These are phyloP conservation scores for Blastobotrys malaysiensis DNA, from an alignment of 1,139 yeast genomes.

Conservation along the genomic window DNA sequence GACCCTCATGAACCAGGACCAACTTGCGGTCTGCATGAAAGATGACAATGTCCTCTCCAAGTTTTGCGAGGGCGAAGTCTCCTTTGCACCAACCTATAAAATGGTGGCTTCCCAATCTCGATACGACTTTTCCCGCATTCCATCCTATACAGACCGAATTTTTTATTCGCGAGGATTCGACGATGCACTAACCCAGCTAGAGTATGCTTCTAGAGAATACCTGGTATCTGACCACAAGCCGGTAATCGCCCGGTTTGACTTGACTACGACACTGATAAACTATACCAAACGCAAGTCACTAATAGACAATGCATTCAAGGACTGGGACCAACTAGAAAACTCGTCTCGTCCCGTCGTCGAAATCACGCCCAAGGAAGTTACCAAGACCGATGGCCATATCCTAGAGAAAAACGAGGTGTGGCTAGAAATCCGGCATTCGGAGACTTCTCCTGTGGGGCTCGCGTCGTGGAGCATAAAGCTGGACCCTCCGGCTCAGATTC, in stretches of 20 bases:
- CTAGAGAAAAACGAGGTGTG: constrained; percentile 8
- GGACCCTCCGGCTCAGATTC: constrained; percentile 8
- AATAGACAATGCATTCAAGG: constrained; percentile 35
- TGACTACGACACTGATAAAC: constrained; percentile 47
- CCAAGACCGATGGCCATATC: constrained; percentile 2
- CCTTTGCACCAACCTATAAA: constrained; percentile 75
- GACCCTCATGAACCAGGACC: constrained; percentile 53
- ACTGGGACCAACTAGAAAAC: constrained; percentile 41
- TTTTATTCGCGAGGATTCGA: constrained; percentile 33
- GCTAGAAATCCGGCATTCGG: constrained; percentile 5
- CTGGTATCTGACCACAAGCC: constrained; percentile 73
- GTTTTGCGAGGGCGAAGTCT: constrained; percentile 58
- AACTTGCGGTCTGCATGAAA: constrained; percentile 49
- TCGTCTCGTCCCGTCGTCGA: constrained; percentile 37
- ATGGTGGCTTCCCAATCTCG: constrained; percentile 32
- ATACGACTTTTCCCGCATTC: constrained; percentile 42
- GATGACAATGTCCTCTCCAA: constrained; percentile 52
- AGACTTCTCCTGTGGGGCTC: background rate
- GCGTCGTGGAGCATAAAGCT: background rate
- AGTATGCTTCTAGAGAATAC: constrained; percentile 30
- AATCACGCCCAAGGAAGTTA: constrained; percentile 27
- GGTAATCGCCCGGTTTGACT: constrained; percentile 48
- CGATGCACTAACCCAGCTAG: constrained; percentile 15
- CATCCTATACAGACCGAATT: constrained; percentile 78
- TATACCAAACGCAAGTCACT: constrained; percentile 34